phyloP scores from a whole-genome alignment of 495 filamentous ascomycete species.

The Schizothecium vesticola region DNA sequence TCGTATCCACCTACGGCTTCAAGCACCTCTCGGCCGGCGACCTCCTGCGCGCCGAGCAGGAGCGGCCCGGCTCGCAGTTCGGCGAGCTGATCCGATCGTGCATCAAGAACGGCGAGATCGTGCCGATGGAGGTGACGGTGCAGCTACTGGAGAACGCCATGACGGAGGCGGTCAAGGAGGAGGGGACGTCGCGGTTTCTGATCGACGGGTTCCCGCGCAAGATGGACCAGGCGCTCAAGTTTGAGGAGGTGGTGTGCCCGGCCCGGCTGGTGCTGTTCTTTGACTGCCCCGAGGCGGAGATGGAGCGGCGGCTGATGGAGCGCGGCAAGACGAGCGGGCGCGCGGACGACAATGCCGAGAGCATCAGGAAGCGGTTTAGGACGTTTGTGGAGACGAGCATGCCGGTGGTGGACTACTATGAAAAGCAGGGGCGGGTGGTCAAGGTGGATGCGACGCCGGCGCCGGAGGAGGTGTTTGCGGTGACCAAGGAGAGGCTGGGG shows the following conservation, averaged over 20 bases:
- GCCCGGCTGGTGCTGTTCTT: constrained; percentile 83
- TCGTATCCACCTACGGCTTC: constrained; percentile 89
- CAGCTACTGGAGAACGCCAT: constrained; percentile 89
- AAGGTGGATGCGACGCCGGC: constrained; percentile 61
- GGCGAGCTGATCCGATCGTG: constrained; percentile 83
- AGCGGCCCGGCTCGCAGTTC: constrained; percentile 76
- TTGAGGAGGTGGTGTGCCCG: constrained; percentile 82
- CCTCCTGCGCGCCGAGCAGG: constrained; percentile 87
- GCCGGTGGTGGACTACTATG: constrained; percentile 88
- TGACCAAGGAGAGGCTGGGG: constrained; percentile 48
- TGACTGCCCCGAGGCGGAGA: constrained; percentile 81
- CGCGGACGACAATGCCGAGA: constrained; percentile 89
- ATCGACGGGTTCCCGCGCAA: constrained; percentile 96
- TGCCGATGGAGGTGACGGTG: constrained; percentile 98
- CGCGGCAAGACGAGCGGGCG: constrained; percentile 87
- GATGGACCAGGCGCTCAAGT: constrained; percentile 91
- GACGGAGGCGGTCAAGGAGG: constrained; percentile 50
- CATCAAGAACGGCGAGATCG: constrained; percentile 90
- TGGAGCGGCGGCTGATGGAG: constrained; percentile 77
- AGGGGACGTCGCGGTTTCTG: constrained; percentile 54
- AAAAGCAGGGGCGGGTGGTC: constrained; percentile 70
- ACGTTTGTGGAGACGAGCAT: constrained; percentile 93
- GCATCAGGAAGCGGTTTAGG: constrained; percentile 90
- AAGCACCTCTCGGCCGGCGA: constrained; percentile 89
- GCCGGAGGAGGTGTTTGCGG: constrained; percentile 69